Evolutionary conservation across 2,329 filamentous ascomycete genomes (phyloP).

Genomic region (Pseudomassariella vexata): DNA sequence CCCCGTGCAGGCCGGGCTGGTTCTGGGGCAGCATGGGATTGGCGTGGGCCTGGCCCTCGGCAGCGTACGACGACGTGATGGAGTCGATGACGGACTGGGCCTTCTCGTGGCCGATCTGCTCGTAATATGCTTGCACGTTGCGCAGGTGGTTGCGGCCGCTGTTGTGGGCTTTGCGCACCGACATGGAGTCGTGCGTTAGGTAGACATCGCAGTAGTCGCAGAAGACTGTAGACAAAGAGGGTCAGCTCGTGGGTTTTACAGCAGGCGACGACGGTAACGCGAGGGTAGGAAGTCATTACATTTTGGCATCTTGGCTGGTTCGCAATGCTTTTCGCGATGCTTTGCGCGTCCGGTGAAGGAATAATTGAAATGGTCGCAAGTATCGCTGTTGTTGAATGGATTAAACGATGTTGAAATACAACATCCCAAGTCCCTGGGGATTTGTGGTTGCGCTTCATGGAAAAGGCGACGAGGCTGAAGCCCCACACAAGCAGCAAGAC

Average conservation of each 20-base stretch:
- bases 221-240: conserved; percentile 51
- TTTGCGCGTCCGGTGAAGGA: too few relatives aligned
- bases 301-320: conserved; percentile 66
- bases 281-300: conserved; percentile 47
- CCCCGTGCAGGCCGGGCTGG: conserved; percentile 45
- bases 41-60: conserved; percentile 79
- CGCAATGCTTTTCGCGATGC: not conserved
- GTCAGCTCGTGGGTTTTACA: conserved; percentile 15
- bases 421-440: too few relatives aligned
- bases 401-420: too few relatives aligned
- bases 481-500: too few relatives aligned
- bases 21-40: conserved; percentile 78
- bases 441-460: too few relatives aligned
- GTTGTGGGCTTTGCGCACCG: conserved; percentile 98
- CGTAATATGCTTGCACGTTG: conserved; percentile 98
- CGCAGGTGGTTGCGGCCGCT: conserved; percentile 91
- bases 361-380: conserved; percentile 52
- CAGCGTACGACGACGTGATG: conserved; percentile 92
- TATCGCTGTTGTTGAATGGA: too few relatives aligned
- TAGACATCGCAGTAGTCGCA: conserved; percentile 99
- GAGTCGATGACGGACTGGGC: conserved; percentile 97
- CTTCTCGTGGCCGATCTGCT: conserved; percentile 98
- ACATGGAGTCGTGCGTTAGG: conserved; percentile 99
- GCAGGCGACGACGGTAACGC: conserved; percentile 25
- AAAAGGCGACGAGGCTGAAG: too few relatives aligned